Conservation (phyloP, 352 stramenopile genomes). For the Globisporangium solare region DNA sequence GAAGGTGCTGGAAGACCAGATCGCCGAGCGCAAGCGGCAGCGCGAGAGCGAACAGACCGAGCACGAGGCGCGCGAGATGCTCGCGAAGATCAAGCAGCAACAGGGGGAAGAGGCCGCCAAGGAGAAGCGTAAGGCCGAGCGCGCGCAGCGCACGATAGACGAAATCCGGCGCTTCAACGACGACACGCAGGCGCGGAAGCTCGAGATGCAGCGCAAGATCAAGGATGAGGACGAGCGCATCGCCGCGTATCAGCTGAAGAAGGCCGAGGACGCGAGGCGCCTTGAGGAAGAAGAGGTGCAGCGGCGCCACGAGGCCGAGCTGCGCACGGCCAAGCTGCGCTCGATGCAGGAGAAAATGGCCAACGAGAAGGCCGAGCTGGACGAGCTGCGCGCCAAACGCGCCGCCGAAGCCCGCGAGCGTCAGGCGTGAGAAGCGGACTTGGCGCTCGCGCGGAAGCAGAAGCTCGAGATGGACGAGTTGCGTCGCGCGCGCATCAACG, state of each 20-base stretch:
- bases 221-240: constrained; percentile 75
- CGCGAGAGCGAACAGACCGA: constrained; percentile 39
- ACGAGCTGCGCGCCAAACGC: constrained; percentile 89
- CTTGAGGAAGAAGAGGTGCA: constrained; percentile 63
- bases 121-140: constrained; percentile 55
- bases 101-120: constrained; percentile 70
- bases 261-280: constrained; percentile 54
- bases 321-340: constrained; percentile 69
- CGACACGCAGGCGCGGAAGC: constrained; percentile 34
- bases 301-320: constrained; percentile 65
- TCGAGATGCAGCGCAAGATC: constrained; percentile 69
- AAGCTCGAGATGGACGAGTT: constrained; percentile 85
- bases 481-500: constrained; percentile 51
- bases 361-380: constrained; percentile 85
- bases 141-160: constrained; percentile 52
- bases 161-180: constrained; percentile 77
- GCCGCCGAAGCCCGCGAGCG: constrained; percentile 87
- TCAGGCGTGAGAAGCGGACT: constrained; percentile 79
- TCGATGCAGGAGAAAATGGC: constrained; percentile 86
- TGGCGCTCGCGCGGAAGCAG: constrained; percentile 78
- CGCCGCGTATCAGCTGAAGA: constrained; percentile 67
- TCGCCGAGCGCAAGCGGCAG: constrained; percentile 48
- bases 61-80: constrained; percentile 88
- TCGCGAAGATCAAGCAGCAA: constrained; percentile 77
- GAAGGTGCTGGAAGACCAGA: constrained; percentile 89